These are phyloP conservation scores for Populus trichocarpa DNA, from an alignment of 441 rosid genomes.

Conservation along the genomic window DNA sequence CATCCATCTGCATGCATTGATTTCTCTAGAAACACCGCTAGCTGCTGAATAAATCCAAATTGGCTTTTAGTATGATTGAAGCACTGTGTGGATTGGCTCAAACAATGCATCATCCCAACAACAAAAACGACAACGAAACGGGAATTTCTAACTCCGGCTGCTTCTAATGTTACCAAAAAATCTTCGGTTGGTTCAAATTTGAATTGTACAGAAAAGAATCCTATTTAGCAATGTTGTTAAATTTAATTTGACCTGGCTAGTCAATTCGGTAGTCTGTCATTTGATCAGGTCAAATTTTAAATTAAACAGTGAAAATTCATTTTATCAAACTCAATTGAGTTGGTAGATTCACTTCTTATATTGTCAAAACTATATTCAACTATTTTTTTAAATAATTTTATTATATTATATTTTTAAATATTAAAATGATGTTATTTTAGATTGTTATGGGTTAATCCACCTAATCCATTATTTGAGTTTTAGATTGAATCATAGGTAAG, in stretches of 20 bases:
- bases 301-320: no score
- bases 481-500: no score
- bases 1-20: neutral
- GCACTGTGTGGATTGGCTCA: neutral
- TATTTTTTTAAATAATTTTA: no score
- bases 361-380: neutral
- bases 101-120: neutral
- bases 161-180: neutral
- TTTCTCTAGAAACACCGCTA: neutral
- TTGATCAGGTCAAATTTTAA: neutral
- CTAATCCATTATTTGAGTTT: neutral
- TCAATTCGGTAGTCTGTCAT: neutral
- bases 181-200: neutral
- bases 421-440: no score
- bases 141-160: neutral
- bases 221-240: neutral
- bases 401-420: no score
- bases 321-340: neutral
- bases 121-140: neutral
- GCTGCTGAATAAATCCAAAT: neutral
- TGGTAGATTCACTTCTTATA: no score
- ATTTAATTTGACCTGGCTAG: no score
- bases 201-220: neutral
- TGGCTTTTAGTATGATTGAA: neutral
- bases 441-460: accelerated